Base-by-base conservation (phyloP, 139 green algal genomes). In the Pseudopediastrum boryanum region DNA sequence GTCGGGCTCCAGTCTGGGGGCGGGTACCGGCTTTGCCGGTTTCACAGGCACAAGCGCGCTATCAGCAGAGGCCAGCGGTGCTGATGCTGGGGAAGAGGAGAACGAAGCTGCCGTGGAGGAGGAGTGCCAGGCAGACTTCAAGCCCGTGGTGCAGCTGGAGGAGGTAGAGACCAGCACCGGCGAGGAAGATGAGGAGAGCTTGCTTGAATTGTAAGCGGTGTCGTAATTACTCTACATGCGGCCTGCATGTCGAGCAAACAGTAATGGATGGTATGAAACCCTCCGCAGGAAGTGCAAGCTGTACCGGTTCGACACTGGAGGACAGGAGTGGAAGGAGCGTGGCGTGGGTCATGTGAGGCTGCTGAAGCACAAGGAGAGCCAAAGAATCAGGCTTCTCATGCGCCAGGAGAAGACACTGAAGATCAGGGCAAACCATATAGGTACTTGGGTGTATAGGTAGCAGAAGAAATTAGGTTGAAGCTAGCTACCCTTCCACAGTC, bases 391-490 rank as follows among this genome's bases (percentile, higher is more conserved):
- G 23, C 85, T 99, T 65, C 84, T 99, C 7, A 98, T 99, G 94
- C 88, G 97, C 9, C 90, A 97, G 79, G 94, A 99, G 61, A 98
- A 98, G 89, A 98, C 94, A n/a, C 85, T 99, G 2, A 99, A 99
- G 89, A 97, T 99, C 62, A 90, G 97, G 23, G 93, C 92, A 21
- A 99, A 99, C 89, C 93, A 97, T 80, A 89, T 98, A 70, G 86
- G 93, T 96, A 63, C n/a, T n/a, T n/a, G n/a, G n/a, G n/a, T n/a
- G n/a, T n/a, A n/a, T n/a, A n/a, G n/a, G n/a, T n/a, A n/a, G n/a
- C n/a, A n/a, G n/a, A n/a, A n/a, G n/a, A n/a, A n/a, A n/a, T n/a
- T n/a, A n/a, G n/a, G n/a, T n/a, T n/a, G n/a, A n/a, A n/a, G n/a
- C n/a, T n/a, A n/a, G n/a, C n/a, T n/a, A n/a, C n/a, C n/a, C n/a